Evolutionary conservation across 1,284 basidiomycete genomes (phyloP).

Genomic region (Apiotrichum veenhuisii): DNA sequence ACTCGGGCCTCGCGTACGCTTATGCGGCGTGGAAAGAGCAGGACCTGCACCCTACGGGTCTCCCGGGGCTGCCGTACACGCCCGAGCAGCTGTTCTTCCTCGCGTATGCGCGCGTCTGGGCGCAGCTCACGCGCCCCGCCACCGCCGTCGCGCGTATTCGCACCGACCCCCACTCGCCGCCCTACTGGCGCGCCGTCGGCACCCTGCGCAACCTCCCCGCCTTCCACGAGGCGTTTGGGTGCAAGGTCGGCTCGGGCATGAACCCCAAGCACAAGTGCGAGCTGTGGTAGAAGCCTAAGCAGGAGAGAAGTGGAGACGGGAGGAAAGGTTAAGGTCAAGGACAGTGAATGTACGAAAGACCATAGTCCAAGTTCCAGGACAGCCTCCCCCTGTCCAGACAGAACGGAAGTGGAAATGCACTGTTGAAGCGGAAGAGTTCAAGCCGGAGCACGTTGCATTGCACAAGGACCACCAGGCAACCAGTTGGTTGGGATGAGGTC

Average conservation of each 20-base stretch:
- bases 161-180: conserved; percentile 83
- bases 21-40: conserved; percentile 79
- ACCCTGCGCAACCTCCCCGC: conserved; percentile 58
- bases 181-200: conserved; percentile 70
- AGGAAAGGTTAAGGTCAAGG: too few species aligned
- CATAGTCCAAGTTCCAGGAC: too few species aligned
- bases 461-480: too few species aligned
- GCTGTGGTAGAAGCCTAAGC: conserved; percentile 42
- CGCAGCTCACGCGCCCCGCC: conserved; percentile 41
- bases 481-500: too few species aligned
- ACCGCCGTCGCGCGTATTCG: conserved; percentile 68
- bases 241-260: conserved; percentile 44
- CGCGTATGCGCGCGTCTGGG: conserved; percentile 58
- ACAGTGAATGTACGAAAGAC: too few species aligned
- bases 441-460: too few species aligned
- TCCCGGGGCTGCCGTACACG: conserved; percentile 79
- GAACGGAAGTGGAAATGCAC: too few species aligned
- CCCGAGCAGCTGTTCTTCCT: conserved; percentile 85
- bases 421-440: too few species aligned
- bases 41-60: conserved; percentile 31
- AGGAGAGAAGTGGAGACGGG: too few species aligned
- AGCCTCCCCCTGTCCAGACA: too few species aligned
- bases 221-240: conserved; percentile 49
- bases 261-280: conserved; percentile 41
- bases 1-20: conserved; percentile 77